Percentiles rank a stretch among this genome's conserved stretches.
Evolutionary conservation across 2,329 filamentous ascomycete genomes (phyloP).

Genomic region (Tolypocladium paradoxum): DNA sequence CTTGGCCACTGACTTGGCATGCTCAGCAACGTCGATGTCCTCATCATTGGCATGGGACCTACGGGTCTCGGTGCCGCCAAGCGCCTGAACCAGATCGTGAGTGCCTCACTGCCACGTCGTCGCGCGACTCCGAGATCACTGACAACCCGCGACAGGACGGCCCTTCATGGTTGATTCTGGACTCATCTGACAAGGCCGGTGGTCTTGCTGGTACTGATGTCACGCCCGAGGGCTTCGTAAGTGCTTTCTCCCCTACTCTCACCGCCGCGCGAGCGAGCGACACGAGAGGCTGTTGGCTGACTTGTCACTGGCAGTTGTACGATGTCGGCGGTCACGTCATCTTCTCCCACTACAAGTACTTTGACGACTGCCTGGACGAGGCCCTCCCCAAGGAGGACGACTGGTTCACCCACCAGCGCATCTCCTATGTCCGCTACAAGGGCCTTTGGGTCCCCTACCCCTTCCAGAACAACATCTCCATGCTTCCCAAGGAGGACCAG

Average conservation of each 20-base stretch:
- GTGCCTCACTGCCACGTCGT: constrained; percentile 26
- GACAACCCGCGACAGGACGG: constrained; percentile 50
- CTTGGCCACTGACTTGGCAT: constrained; percentile 8
- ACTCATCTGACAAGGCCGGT: constrained; percentile 83
- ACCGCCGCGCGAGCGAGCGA: background rate
- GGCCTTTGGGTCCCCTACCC: constrained; percentile 94
- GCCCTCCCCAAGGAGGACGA: constrained; percentile 87
- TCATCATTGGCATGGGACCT: constrained; percentile 95
- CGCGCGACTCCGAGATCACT: constrained; percentile 11
- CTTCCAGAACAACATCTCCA: constrained; percentile 99
- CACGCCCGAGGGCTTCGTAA: constrained; percentile 92
- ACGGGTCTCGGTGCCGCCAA: constrained; percentile 97
- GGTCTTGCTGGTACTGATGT: constrained; percentile 93
- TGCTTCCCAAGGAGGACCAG: constrained; percentile 95
- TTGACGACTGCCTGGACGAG: constrained; percentile 97
- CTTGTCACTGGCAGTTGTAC: constrained; percentile 58
- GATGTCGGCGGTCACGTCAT: constrained; percentile 98
- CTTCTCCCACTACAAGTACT: constrained; percentile 99
- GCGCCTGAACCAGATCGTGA: constrained; percentile 90
- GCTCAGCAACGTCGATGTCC: constrained; percentile 79
- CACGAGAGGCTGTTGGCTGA: constrained; percentile 10
- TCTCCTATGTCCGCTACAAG: constrained; percentile 98
- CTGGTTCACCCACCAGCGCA: constrained; percentile 96
- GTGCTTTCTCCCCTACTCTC: constrained; percentile 29
- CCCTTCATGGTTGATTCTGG: constrained; percentile 92